These are phyloP conservation scores for Solanum peruvianum DNA, from an alignment of 257 asterid species.

Conservation along the genomic window DNA sequence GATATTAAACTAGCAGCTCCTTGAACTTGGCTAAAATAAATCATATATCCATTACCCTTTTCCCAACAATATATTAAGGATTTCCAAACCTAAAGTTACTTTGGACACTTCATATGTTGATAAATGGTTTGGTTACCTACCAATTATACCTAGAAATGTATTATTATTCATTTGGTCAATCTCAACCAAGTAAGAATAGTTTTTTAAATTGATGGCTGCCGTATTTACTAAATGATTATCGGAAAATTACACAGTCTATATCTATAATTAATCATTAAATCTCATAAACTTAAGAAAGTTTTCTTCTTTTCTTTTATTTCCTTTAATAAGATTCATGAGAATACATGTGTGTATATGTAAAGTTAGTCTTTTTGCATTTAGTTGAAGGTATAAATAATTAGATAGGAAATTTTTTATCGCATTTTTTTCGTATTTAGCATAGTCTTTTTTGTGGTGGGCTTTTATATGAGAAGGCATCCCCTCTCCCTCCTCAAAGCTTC, in stretches of 20 bases:
- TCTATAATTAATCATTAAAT: too few species aligned
- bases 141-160: background rate
- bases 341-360: background rate
- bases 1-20: background rate
- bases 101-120: background rate
- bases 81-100: background rate
- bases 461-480: background rate
- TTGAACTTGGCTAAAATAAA: background rate
- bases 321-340: background rate
- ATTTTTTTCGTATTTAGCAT: background rate
- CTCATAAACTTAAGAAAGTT: background rate
- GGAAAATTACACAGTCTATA: background rate
- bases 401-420: background rate
- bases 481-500: background rate
- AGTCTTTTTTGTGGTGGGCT: background rate
- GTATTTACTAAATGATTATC: background rate
- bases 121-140: background rate
- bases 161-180: background rate
- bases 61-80: background rate
- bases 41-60: background rate
- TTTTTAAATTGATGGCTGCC: background rate
- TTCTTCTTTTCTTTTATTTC: background rate
- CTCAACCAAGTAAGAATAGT: background rate
- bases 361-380: background rate
- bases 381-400: background rate